Conservation (phyloP, 768 basidiomycete species). For the Rhodotorula toruloides region DNA sequence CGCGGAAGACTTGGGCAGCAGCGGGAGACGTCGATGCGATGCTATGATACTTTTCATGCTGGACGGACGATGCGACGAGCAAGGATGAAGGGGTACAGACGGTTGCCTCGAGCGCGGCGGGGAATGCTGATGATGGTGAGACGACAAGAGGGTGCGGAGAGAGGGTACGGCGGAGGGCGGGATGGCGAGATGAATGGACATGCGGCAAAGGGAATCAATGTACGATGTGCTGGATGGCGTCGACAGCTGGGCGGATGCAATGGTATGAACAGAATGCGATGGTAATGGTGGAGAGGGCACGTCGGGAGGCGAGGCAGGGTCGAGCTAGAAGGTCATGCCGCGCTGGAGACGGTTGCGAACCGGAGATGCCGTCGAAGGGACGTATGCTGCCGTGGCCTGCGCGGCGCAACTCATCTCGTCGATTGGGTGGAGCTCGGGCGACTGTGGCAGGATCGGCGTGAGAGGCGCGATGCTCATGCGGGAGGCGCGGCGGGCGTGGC, state of each 20-base stretch:
- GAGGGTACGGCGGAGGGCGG: not conserved
- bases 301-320: not conserved
- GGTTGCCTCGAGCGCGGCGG: not conserved
- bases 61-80: too few species aligned
- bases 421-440: not conserved
- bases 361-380: not conserved
- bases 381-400: constrained; percentile 6
- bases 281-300: not conserved
- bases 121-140: not conserved
- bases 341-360: constrained; percentile 20
- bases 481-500: not conserved
- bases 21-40: not conserved
- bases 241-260: too few species aligned
- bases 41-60: constrained; percentile 3
- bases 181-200: not conserved
- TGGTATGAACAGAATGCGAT: constrained; percentile 1
- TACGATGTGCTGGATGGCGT: too few species aligned
- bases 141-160: not conserved
- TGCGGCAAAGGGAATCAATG: not conserved
- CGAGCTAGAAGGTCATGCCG: constrained; percentile 23
- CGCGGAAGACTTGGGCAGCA: not conserved
- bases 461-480: constrained; percentile 19
- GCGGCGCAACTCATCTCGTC: not conserved
- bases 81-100: not conserved
- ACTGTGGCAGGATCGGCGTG: constrained; percentile 18